These are phyloP conservation scores for Tuber brumale DNA, from an alignment of 495 filamentous ascomycete species.

Conservation along the genomic window DNA sequence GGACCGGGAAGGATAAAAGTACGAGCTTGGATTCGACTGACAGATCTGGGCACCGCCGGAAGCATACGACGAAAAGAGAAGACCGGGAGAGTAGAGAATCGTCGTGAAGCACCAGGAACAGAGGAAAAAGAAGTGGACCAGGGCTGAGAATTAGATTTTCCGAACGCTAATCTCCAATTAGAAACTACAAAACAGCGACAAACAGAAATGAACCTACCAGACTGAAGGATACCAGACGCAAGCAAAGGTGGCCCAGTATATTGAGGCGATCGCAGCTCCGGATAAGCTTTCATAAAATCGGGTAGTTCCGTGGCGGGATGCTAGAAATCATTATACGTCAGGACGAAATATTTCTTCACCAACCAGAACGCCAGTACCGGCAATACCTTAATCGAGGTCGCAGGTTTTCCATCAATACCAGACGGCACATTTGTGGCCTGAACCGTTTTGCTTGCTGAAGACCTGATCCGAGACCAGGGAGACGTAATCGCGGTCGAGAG, in stretches of 20 bases:
- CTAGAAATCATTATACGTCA: constrained; percentile 6
- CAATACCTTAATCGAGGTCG: neutral
- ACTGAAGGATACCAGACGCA: constrained; percentile 21
- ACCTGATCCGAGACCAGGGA: constrained; percentile 19
- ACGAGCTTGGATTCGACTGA: constrained; percentile 33
- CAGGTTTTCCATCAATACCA: neutral
- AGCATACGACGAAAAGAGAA: constrained; percentile 25
- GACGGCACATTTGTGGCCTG: neutral
- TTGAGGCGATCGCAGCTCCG: constrained; percentile 16
- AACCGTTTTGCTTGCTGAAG: constrained; percentile 1
- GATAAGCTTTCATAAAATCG: constrained; percentile 27
- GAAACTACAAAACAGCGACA: neutral
- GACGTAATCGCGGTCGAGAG: constrained; percentile 21
- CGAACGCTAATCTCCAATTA: constrained; percentile 16
- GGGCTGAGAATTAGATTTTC: constrained; percentile 4
- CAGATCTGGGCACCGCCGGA: constrained; percentile 21
- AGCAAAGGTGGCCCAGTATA: constrained; percentile 21
- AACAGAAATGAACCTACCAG: constrained; percentile 13
- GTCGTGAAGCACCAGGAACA: constrained; percentile 13
- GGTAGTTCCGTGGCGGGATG: constrained; percentile 20
- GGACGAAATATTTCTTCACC: neutral
- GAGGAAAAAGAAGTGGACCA: constrained; percentile 10
- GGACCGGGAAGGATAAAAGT: constrained; percentile 51
- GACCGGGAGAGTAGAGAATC: constrained; percentile 22
- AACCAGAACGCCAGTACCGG: neutral